Conservation (phyloP, 2,329 filamentous ascomycete genomes). For the Neophaeococcomyces mojaviensis region DNA sequence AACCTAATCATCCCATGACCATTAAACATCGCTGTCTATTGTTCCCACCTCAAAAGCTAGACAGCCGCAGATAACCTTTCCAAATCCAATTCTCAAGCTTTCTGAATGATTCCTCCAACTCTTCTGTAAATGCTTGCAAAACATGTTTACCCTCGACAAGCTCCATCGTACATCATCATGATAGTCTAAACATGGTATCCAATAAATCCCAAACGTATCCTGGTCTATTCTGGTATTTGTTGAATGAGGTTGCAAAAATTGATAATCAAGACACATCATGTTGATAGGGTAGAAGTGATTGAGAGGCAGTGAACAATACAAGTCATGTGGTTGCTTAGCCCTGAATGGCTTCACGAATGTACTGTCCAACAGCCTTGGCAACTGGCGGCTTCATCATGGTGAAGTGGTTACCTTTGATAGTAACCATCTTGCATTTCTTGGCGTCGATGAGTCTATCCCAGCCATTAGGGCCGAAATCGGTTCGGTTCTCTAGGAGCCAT, state of each 20-base stretch:
- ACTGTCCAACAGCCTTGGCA: constrained; percentile 23
- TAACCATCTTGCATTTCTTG: constrained; percentile 28
- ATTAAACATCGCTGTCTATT: too few species aligned
- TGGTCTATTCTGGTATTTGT: constrained; percentile 10
- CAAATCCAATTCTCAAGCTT: too few species aligned
- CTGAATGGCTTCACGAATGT: constrained; percentile 20
- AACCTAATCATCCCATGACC: too few species aligned
- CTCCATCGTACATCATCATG: background rate
- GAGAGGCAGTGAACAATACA: background rate
- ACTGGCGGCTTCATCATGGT: constrained; percentile 32
- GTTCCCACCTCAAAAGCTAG: too few species aligned
- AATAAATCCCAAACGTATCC: constrained; percentile 9
- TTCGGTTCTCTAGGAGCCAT: constrained; percentile 42
- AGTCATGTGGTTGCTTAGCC: constrained; percentile 11
- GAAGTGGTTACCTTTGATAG: constrained; percentile 33
- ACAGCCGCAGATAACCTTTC: too few species aligned
- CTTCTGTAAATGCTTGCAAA: constrained; percentile 2
- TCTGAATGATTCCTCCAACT: background rate
- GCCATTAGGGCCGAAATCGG: constrained; percentile 40
- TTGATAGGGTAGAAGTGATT: background rate
- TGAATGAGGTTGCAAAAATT: constrained; percentile 7
- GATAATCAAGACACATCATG: constrained; percentile 5
- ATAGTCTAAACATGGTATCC: constrained; percentile 3
- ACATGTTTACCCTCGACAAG: background rate
- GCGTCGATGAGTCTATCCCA: constrained; percentile 40